Evolutionary conservation across 169 alveolate species (phyloP).

Genomic region (Cryptosporidium tyzzeri): DNA sequence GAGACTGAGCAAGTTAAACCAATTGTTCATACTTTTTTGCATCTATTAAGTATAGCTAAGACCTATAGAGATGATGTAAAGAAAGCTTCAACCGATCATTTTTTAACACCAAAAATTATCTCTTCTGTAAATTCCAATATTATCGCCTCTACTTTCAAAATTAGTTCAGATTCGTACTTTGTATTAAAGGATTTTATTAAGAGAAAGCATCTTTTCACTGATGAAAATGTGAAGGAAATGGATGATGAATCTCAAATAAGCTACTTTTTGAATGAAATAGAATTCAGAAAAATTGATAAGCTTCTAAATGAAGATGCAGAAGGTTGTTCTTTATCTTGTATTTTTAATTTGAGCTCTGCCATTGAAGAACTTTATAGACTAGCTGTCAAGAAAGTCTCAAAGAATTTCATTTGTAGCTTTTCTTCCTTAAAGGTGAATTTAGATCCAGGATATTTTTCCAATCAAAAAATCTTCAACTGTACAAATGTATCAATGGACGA

Average conservation of each 20-base stretch:
- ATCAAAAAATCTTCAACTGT: background rate
- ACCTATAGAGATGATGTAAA: conserved; percentile 28
- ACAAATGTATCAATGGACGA: conserved; percentile 8
- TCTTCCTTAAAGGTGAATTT: conserved; percentile 2
- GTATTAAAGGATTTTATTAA: conserved; percentile 8
- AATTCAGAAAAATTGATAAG: conserved; percentile 41
- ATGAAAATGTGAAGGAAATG: background rate
- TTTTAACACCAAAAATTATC: conserved; percentile 25
- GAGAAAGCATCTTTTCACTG: background rate
- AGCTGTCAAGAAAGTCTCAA: conserved; percentile 15
- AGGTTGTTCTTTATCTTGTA: background rate
- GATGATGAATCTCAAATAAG: conserved; percentile 7
- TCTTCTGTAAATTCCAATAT: conserved; percentile 36
- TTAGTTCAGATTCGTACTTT: background rate
- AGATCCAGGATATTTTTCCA: conserved; percentile 14
- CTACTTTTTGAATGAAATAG: background rate
- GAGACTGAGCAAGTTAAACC: conserved; percentile 17
- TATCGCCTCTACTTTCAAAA: conserved; percentile 18
- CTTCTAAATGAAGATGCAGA: conserved; percentile 10
- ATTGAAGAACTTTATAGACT: conserved; percentile 21
- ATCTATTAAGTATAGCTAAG: conserved; percentile 18
- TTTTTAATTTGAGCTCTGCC: background rate
- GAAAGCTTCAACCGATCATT: background rate
- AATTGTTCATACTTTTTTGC: conserved; percentile 34
- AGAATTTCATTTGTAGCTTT: conserved; percentile 5